Percentiles rank a stretch among this genome's conserved stretches.
Evolutionary conservation across 2,329 filamentous ascomycete species (phyloP).

Genomic region (Coccinonectria pachysandricola): DNA sequence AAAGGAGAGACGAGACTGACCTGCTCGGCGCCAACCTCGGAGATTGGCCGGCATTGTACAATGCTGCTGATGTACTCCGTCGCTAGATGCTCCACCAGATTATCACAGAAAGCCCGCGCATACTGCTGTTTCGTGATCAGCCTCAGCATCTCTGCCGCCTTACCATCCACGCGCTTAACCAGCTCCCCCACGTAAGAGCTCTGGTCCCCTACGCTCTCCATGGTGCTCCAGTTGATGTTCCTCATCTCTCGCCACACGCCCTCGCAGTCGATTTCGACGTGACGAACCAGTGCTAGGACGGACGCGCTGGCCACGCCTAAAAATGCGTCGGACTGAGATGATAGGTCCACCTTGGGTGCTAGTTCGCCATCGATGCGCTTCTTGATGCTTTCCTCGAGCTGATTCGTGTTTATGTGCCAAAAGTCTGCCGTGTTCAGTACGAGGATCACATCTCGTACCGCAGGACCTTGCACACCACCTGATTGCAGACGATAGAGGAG

Average conservation of each 20-base stretch:
- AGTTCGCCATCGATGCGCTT: conserved; percentile 76
- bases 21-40: conserved; percentile 89
- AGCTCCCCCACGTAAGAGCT: conserved; percentile 85
- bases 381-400: conserved; percentile 91
- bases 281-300: conserved; percentile 72
- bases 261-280: conserved; percentile 74
- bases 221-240: conserved; percentile 87
- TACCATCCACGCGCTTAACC: conserved; percentile 59
- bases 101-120: conserved; percentile 87
- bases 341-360: conserved; percentile 68
- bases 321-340: conserved; percentile 89
- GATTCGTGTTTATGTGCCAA: conserved; percentile 86
- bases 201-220: conserved; percentile 89
- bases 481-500: conserved; percentile 59
- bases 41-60: conserved; percentile 81
- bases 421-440: conserved; percentile 97
- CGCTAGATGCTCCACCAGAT: conserved; percentile 81
- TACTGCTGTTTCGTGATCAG: conserved; percentile 86
- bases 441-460: conserved; percentile 67
- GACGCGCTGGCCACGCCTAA: conserved; percentile 87
- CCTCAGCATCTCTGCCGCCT: conserved; percentile 63
- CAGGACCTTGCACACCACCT: conserved; percentile 41
- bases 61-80: conserved; percentile 73
- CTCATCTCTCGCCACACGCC: conserved; percentile 93
- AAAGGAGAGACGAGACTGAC: conserved; percentile 30